Base-by-base conservation (phyloP, 768 basidiomycete species). In the Amanita muscaria region DNA sequence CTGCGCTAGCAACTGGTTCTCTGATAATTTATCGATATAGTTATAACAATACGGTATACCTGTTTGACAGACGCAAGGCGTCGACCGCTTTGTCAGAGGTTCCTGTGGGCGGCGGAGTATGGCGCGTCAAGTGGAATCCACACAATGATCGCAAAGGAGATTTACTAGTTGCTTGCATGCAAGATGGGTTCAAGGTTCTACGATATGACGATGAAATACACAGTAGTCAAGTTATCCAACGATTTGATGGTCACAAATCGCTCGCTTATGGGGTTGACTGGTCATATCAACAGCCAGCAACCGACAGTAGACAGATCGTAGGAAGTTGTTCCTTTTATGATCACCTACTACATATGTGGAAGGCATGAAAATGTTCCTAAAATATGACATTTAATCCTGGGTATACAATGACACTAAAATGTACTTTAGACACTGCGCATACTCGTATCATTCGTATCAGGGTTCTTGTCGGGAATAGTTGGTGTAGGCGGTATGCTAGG, bases 241-340 rank as follows among this genome's bases (percentile, higher is more conserved):
- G 77, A 14, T 88, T 88, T 52, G 81, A 89, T 48, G 70, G 67
- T 43, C 94, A 98, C 54, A 61, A 73, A 47, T 88, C 85, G 5
- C 68, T 98, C 50, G 91, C 89, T 12, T 98, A 98, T 58, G 94
- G 94, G 0, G 85, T 69, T 2, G 92, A 97, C 61, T 98, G 94
- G 94, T 83, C 77, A 5, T 75, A 75, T 46, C 64, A 61, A 14
- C 48, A 57, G 22, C 47, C 53, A 6, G 35, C 50, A 11, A 37
- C 40, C 11, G 42, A 52, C 8, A 60, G 53, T 3, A 60, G 66
- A 27, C 80, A 79, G 2, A 44, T 84, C 41, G 70, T 97, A 29
- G 91, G 80, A 6, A 93, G 83, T 51, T 93, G 91, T 58, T 96
- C 91, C 14, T 99, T 99, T 64, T 99, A 98, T 56, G 96, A 99